Conservation (phyloP, 1,139 yeast species). For the Debaryomyces psychrophilus region DNA sequence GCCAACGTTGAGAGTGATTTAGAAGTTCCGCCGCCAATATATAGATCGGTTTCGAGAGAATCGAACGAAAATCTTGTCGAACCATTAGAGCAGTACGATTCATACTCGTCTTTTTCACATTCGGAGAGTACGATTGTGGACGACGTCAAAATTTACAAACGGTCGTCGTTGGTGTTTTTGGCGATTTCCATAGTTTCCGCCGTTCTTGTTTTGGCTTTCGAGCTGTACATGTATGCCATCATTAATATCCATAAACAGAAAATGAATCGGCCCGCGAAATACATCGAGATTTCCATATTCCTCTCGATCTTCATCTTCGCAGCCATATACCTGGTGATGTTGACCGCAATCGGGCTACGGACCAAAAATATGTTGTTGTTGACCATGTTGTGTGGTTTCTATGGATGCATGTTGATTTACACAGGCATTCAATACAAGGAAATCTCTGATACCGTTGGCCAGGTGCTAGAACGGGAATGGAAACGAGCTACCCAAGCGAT, state of each 20-base stretch:
- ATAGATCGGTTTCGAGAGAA: not conserved
- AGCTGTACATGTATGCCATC: constrained; percentile 39
- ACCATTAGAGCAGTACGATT: not conserved
- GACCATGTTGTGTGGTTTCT: constrained; percentile 46
- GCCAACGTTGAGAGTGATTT: constrained; percentile 8
- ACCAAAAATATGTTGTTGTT: constrained; percentile 47
- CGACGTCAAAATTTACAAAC: constrained; percentile 14
- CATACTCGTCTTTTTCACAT: not conserved
- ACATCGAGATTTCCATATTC: constrained; percentile 28
- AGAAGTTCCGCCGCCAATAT: constrained; percentile 1
- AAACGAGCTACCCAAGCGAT: constrained; percentile 36
- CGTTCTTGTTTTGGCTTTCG: constrained; percentile 31
- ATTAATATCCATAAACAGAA: constrained; percentile 33
- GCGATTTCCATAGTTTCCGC: constrained; percentile 35
- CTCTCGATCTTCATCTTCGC: constrained; percentile 31
- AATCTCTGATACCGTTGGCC: constrained; percentile 31
- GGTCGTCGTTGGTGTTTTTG: constrained; percentile 27
- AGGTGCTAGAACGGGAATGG: constrained; percentile 26
- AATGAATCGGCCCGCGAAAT: constrained; percentile 23
- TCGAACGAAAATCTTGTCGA: not conserved
- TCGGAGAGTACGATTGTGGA: constrained; percentile 1
- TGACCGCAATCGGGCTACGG: constrained; percentile 46
- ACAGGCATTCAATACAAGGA: constrained; percentile 56
- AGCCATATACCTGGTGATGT: constrained; percentile 39
- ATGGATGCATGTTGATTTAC: constrained; percentile 52